Evolutionary conservation across 805 yeast genomes (phyloP).

Genomic region (Kuraishia borneana): DNA sequence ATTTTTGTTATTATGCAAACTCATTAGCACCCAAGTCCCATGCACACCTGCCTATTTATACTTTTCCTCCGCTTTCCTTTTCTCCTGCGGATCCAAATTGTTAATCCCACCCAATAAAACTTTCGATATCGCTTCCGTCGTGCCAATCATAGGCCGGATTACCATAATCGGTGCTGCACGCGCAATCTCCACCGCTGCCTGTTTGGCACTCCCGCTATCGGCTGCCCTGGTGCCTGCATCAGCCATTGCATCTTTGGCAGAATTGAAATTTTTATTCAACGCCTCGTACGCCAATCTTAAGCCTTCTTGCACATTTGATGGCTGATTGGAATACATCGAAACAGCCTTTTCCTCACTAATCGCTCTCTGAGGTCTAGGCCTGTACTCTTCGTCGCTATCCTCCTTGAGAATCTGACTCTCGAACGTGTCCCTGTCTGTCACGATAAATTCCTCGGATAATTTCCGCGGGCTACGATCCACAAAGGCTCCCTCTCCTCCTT

Average conservation of each 20-base stretch:
- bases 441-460: conserved; percentile 6
- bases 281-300: conserved; percentile 64
- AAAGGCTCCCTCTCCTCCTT: conserved; percentile 65
- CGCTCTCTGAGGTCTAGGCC: conserved; percentile 17
- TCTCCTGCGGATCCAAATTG: conserved; percentile 59
- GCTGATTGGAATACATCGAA: conserved; percentile 81
- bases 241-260: conserved; percentile 54
- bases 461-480: conserved; percentile 76
- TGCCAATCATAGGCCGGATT: conserved; percentile 81
- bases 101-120: conserved; percentile 78
- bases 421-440: conserved; percentile 4
- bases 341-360: conserved; percentile 32
- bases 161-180: conserved; percentile 73
- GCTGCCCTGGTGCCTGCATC: conserved; percentile 51
- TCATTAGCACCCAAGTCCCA: neutral
- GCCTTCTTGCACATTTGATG: conserved; percentile 61
- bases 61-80: conserved; percentile 51
- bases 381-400: conserved; percentile 11
- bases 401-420: conserved; percentile 8
- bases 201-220: conserved; percentile 55
- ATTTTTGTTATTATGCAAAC: too few relatives aligned
- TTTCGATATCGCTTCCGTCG: conserved; percentile 81
- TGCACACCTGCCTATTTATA: conserved; percentile 26
- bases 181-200: conserved; percentile 56
- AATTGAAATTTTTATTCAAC: conserved; percentile 51